Evolutionary conservation across 2,329 filamentous ascomycete species (phyloP), one percentile per base, ranked within the genome.

Genomic region (Chrysoporthe puriensis): DNA sequence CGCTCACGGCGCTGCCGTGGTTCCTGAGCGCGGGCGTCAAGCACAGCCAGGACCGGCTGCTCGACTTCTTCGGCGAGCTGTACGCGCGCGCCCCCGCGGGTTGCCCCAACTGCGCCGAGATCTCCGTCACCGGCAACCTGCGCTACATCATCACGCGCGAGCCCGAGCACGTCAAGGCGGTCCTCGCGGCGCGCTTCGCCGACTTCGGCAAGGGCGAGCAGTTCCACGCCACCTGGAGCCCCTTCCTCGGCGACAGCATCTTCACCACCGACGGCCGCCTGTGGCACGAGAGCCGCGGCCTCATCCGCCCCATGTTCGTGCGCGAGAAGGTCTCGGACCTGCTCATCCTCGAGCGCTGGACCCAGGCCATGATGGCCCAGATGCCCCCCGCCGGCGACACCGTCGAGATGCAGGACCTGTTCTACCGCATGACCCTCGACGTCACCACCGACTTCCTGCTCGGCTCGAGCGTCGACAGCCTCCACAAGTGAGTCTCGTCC

Each of bases 371-470:
- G 66, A 80, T 91, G 36, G 79, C 81, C n/a, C 82, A 83, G 32
- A 82, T 93, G 9, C 87, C 88, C 0, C 75, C 75, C 0, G 79
- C 86, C 67, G 83, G 88, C 59, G 77, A 80, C 2, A 83, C 81
- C 0, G 82, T 91, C 11, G 86, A 91, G 71, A 78, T 91, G 40
- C 86, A 88, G 72, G 82, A 85, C 13, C 77, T 90, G 9, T 89
- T 91, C 73, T 91, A 91, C 73, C 83, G 84, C 64, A 82, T 91
- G 73, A 90, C 89, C 0, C 81, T 92, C 21, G 89, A 92, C 69
- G 86, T 87, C 0, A 87, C 89, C 0, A 91, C 89, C 0, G 87
- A 90, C 58, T 90, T 92, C 71, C 78, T 92, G 4, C 89, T 92
- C 59, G 90, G 90, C 7, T 80, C 86, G 59, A 86, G 83, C 62